A percentile compares a stretch with the other conserved stretches of the same genome.
Conservation (phyloP, 176 grass and related monocot genomes). For the Musa beccarii region DNA sequence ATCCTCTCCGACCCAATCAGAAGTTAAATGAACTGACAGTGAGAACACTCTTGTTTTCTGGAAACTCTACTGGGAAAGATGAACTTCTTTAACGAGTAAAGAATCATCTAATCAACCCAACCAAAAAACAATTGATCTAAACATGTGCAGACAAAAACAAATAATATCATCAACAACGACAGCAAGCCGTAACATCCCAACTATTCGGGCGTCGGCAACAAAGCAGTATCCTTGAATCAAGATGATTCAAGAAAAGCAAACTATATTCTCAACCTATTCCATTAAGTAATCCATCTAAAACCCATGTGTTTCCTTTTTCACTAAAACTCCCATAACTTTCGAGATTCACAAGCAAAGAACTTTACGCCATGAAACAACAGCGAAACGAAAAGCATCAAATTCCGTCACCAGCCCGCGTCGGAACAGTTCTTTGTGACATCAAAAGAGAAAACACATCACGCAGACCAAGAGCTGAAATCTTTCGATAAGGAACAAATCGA, state of each 20-base stretch:
- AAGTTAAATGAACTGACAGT: too few relatives aligned
- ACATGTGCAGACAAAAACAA: not conserved
- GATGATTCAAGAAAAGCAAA: too few relatives aligned
- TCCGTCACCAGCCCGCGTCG: too few relatives aligned
- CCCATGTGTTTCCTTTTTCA: not conserved
- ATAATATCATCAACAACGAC: not conserved
- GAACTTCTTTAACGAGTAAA: not conserved
- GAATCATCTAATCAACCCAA: not conserved
- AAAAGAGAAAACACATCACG: too few relatives aligned
- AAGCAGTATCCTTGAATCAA: too few relatives aligned
- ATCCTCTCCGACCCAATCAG: not conserved
- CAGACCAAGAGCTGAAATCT: not conserved
- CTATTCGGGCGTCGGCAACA: too few relatives aligned
- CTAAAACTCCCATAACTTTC: not conserved
- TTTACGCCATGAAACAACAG: not conserved
- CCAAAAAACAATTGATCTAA: not conserved
- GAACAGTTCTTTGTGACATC: too few relatives aligned
- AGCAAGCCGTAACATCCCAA: too few relatives aligned
- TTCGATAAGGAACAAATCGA: not conserved
- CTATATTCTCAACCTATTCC: too few relatives aligned
- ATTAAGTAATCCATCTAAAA: not conserved
- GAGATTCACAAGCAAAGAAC: not conserved
- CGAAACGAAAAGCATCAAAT: not conserved
- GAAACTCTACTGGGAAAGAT: too few relatives aligned
- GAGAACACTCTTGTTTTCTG: too few relatives aligned